A percentile compares a stretch with the other conserved stretches of the same genome.
Evolutionary conservation across 805 yeast species (phyloP).

Genomic region (Teunomyces atbi): DNA sequence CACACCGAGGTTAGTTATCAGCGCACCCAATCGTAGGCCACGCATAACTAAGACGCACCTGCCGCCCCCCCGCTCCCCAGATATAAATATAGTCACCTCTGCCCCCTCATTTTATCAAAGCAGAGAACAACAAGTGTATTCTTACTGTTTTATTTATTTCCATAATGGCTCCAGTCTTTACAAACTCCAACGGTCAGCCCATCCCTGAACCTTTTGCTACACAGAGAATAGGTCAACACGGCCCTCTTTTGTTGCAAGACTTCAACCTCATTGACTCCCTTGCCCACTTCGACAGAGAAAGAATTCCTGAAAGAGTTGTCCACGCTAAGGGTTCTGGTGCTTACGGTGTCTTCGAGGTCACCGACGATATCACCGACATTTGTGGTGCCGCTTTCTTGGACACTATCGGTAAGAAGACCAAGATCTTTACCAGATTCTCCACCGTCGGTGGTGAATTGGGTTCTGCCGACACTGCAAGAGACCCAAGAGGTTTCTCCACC

Average conservation of each 20-base stretch:
- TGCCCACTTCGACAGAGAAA: conserved; percentile 62
- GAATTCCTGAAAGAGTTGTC: conserved; percentile 66
- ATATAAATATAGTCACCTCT: conserved; percentile 1
- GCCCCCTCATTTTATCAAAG: background rate
- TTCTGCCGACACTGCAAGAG: conserved; percentile 64
- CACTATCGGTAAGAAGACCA: conserved; percentile 30
- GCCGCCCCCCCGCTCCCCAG: background rate
- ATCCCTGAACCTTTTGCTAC: conserved; percentile 63
- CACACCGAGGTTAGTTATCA: conserved; percentile 4
- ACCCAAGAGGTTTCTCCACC: conserved; percentile 67
- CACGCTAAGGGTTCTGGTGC: conserved; percentile 70
- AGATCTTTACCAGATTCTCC: conserved; percentile 49
- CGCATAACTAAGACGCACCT: background rate
- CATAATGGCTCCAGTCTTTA: conserved; percentile 55
- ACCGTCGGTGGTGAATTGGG: conserved; percentile 73
- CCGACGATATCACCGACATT: conserved; percentile 42
- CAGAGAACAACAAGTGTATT: background rate
- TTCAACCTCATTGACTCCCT: conserved; percentile 54
- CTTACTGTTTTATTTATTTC: background rate
- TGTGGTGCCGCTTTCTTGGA: conserved; percentile 25
- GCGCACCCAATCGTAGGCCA: conserved; percentile 3
- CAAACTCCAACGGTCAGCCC: conserved; percentile 78
- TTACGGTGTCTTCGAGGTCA: conserved; percentile 55
- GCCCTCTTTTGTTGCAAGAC: conserved; percentile 61
- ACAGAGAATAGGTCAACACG: conserved; percentile 52